Evolutionary conservation across 176 grass and related monocot species (phyloP).

Genomic region (Oryza nivara): DNA sequence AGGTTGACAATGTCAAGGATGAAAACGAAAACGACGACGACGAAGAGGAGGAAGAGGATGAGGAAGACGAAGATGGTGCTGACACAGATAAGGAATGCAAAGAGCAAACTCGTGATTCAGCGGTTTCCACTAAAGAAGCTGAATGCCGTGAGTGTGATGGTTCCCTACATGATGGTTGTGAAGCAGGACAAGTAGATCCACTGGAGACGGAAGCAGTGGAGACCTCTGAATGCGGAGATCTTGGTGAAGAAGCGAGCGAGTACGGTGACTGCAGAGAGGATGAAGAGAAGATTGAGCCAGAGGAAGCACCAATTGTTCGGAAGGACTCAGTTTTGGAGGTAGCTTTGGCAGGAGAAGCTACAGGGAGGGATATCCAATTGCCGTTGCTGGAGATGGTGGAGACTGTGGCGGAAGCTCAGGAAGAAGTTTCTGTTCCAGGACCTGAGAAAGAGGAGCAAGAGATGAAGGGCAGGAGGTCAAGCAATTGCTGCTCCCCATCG

Average conservation of each 20-base stretch:
- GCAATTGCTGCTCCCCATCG: constrained; percentile 50
- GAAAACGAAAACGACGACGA: background rate
- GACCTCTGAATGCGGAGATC: constrained; percentile 31
- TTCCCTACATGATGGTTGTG: constrained; percentile 28
- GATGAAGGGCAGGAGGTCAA: constrained; percentile 63
- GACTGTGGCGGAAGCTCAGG: background rate
- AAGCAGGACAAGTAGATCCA: constrained; percentile 39
- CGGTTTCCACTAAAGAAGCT: constrained; percentile 26
- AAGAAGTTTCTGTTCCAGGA: constrained; percentile 7
- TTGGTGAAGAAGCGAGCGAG: constrained; percentile 4
- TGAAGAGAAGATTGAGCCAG: background rate
- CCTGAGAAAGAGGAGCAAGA: constrained; percentile 38
- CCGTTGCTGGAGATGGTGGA: constrained; percentile 8
- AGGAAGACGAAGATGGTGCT: constrained; percentile 8
- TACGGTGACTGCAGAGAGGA: background rate
- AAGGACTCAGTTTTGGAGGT: constrained; percentile 35
- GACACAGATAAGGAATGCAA: constrained; percentile 17
- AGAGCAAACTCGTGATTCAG: constrained; percentile 35
- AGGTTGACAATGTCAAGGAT: constrained; percentile 42
- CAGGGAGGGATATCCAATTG: background rate
- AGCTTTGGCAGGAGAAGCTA: constrained; percentile 19
- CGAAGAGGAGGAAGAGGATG: constrained; percentile 22
- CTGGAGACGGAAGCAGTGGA: constrained; percentile 40
- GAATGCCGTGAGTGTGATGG: constrained; percentile 11
- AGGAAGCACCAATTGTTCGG: constrained; percentile 27